Evolutionary conservation across 73 alveolate species (phyloP), one percentile per base, ranked within the genome.

Genomic region (Blepharisma japonicum): DNA sequence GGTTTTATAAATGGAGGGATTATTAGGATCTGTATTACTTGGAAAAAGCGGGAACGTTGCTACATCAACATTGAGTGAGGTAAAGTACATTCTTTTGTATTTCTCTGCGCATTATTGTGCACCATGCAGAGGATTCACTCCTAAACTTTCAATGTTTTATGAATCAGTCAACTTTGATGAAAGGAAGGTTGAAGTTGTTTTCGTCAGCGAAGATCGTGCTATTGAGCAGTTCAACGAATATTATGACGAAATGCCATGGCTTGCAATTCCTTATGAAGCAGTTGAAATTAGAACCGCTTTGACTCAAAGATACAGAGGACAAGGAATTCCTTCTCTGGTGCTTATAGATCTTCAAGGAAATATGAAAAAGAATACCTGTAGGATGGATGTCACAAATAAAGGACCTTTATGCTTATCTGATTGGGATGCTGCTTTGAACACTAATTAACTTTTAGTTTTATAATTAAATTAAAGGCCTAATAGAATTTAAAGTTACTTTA

Each of bases 181-280:
- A 32, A 71, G 71, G 79, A 71, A 71, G 49, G 6, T 89, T 32
- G 96, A 89, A 71, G 90, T 90, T 8, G 87, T 90, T 7, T 90
- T 72, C 71, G 82, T 85, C 68, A 79, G 94, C 20, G 78, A 84
- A 18, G 94, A 89, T 80, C 83, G 81, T 56, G 86, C 82, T 53
- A 89, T 72, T 55, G 96, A 56, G 6, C 80, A 77, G 49, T 91
- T 80, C 86, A 78, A 86, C 55, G 89, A 88, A 82, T 94, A 92
- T 86, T 92, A 77, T 55, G 80, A 71, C n/a, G 86, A 86, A 61
- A 76, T 81, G 89, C 98, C 98, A 18, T 94, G 96, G 97, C 82
- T 88, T 7, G 92, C 97, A 5, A 76, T 93, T 11, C 90, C 87
- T 71, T 91, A 66, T 55, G 72, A 82, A 42, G 96, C 86, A 45